Conservation (phyloP, 352 stramenopile species). For the Pythium insidiosum region DNA sequence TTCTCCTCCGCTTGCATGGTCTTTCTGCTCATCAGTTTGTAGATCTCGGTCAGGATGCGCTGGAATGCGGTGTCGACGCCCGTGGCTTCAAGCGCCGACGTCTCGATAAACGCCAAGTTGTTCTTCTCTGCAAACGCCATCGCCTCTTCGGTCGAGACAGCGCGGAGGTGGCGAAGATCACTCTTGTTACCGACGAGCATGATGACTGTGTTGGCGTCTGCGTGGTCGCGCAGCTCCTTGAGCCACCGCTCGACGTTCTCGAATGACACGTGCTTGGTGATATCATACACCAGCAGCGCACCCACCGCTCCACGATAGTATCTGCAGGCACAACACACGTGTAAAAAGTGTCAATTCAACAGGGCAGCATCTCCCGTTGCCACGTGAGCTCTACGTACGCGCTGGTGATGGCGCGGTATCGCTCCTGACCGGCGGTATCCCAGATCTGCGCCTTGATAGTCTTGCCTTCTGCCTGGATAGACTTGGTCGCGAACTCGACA, state of each 20-base stretch:
- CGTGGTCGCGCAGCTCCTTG: conserved; percentile 98
- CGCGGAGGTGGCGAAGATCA: conserved; percentile 94
- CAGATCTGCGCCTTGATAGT: conserved; percentile 97
- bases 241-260: conserved; percentile 99
- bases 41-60: conserved; percentile 95
- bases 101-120: conserved; percentile 99
- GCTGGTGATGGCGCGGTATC: conserved; percentile 92
- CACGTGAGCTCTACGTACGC: conserved; percentile 73
- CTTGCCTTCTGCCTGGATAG: conserved; percentile 95
- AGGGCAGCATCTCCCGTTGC: not conserved
- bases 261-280: conserved; percentile 98
- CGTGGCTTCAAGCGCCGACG: conserved; percentile 95
- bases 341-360: too few species aligned
- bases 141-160: conserved; percentile 96
- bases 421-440: conserved; percentile 94
- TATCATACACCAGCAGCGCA: conserved; percentile 99
- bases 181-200: conserved; percentile 98
- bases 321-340: conserved; percentile 27
- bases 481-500: conserved; percentile 99
- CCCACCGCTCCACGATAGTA: conserved; percentile 94
- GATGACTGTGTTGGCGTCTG: conserved; percentile 96
- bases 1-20: conserved; percentile 83
- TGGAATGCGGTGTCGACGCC: conserved; percentile 99
- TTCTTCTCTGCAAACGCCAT: conserved; percentile 99
- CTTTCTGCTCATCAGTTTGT: conserved; percentile 89